A percentile compares a stretch with the other conserved stretches of the same genome.
These are phyloP conservation scores for Phytophthora sansomeana DNA, from an alignment of 352 stramenopile genomes.

Conservation along the genomic window DNA sequence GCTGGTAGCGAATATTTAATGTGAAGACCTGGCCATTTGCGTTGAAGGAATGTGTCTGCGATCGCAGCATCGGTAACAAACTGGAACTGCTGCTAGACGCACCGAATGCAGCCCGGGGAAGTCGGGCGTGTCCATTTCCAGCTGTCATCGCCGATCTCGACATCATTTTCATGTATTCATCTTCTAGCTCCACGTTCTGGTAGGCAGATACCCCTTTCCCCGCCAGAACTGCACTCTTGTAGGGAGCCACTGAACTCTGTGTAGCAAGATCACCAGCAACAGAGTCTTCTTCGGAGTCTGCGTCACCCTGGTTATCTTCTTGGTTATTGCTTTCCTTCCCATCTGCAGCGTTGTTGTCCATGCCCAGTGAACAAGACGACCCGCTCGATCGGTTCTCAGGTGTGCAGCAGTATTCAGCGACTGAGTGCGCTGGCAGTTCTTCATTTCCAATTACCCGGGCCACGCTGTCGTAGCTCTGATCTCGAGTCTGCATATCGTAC, in stretches of 20 bases:
- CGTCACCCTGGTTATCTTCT: constrained; percentile 36
- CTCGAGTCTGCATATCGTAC: constrained; percentile 15
- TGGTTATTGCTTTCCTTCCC: constrained; percentile 35
- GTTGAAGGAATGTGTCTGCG: constrained; percentile 75
- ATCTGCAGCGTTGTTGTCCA: constrained; percentile 29
- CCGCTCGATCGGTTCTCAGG: constrained; percentile 26
- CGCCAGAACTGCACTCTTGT: constrained; percentile 35
- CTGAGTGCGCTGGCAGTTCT: constrained; percentile 10
- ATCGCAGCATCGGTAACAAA: constrained; percentile 34
- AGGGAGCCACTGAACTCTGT: constrained; percentile 35
- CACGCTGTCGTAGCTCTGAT: neutral
- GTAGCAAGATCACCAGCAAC: constrained; percentile 23
- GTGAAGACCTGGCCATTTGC: constrained; percentile 87
- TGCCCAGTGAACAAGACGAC: constrained; percentile 19
- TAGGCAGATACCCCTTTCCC: constrained; percentile 21
- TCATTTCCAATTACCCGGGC: constrained; percentile 10
- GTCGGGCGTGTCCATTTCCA: constrained; percentile 10
- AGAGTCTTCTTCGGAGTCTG: constrained; percentile 36
- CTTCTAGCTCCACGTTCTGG: constrained; percentile 14
- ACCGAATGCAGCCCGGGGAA: constrained; percentile 36
- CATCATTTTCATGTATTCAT: constrained; percentile 34
- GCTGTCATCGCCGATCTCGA: constrained; percentile 12
- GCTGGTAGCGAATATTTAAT: constrained; percentile 86
- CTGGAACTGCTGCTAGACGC: constrained; percentile 31
- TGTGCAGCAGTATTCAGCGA: constrained; percentile 28